phyloP scores from a whole-genome alignment of 768 basidiomycete genomes.

The Tylopilus vinaceipallidus region DNA sequence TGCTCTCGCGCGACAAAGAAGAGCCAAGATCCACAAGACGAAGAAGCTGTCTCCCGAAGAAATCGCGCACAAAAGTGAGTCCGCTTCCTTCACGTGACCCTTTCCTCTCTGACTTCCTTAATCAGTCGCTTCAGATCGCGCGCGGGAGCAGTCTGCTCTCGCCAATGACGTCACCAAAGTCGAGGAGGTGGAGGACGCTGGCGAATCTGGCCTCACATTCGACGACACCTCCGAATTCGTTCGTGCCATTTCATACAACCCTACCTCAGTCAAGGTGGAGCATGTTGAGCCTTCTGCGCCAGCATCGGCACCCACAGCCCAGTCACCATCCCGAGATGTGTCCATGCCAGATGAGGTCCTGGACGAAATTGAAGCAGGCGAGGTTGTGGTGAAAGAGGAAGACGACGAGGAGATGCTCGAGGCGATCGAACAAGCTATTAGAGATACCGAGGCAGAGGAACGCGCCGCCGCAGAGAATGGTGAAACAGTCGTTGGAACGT shows the following conservation, averaged over 20 bases:
- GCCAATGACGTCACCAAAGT: slow-evolving; percentile 42
- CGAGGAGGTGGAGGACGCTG: slow-evolving; percentile 45
- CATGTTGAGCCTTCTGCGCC: slow-evolving; percentile 35
- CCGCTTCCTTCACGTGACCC: neutral
- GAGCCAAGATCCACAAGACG: slow-evolving; percentile 73
- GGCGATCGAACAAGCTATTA: slow-evolving; percentile 70
- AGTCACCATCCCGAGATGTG: slow-evolving; percentile 49
- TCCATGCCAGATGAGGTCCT: slow-evolving; percentile 58
- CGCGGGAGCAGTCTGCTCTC: slow-evolving; percentile 46
- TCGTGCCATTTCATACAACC: slow-evolving; percentile 72
- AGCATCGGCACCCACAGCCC: slow-evolving; percentile 30
- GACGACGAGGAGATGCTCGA: slow-evolving; percentile 78
- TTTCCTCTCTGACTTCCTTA: slow-evolving; percentile 3
- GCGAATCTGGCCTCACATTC: slow-evolving; percentile 64
- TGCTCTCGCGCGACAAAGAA: slow-evolving; percentile 81
- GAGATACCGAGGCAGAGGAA: slow-evolving; percentile 59
- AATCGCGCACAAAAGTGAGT: slow-evolving; percentile 71
- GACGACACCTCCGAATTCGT: slow-evolving; percentile 98
- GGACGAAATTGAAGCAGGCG: slow-evolving; percentile 80
- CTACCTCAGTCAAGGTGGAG: slow-evolving; percentile 51
- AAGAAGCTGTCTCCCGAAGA: slow-evolving; percentile 83
- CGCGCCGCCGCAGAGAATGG: slow-evolving; percentile 32
- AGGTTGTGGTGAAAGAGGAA: slow-evolving; percentile 77
- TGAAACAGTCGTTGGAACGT: slow-evolving; percentile 52
- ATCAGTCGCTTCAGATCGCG: slow-evolving; percentile 64